Evolutionary conservation across 2,329 filamentous ascomycete genomes (phyloP).

Genomic region (Alternaria angustiovoidea): DNA sequence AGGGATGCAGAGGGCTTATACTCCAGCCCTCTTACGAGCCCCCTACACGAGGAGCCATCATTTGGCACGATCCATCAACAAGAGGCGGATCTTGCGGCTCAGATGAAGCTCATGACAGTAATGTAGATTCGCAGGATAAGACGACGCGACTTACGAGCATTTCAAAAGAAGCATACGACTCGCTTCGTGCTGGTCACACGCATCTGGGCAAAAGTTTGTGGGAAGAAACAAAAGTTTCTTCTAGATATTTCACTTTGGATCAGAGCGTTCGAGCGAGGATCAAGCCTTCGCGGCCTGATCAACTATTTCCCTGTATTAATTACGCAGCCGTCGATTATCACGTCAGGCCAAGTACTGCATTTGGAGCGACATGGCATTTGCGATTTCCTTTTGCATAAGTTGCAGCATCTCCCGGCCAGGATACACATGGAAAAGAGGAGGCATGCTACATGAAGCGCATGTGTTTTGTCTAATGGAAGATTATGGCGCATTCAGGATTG

Average conservation of each 20-base stretch:
- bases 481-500: slow-evolving; percentile 18
- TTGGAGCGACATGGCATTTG: slow-evolving; percentile 45
- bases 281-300: slow-evolving; percentile 24
- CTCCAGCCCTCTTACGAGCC: slow-evolving; percentile 52
- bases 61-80: slow-evolving; percentile 46
- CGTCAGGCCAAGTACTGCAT: slow-evolving; percentile 39
- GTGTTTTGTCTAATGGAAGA: slow-evolving; percentile 25
- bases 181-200: slow-evolving; percentile 25
- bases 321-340: slow-evolving; percentile 35
- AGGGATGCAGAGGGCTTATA: slow-evolving; percentile 59
- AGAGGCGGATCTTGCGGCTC: slow-evolving; percentile 45
- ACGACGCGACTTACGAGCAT: slow-evolving; percentile 23
- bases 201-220: slow-evolving; percentile 29
- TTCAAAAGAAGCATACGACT: slow-evolving; percentile 6
- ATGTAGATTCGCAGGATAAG: slow-evolving; percentile 43
- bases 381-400: slow-evolving; percentile 36
- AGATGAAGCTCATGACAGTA: slow-evolving; percentile 54
- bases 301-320: slow-evolving; percentile 42
- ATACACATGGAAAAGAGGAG: slow-evolving; percentile 29
- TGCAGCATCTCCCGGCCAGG: slow-evolving; percentile 28
- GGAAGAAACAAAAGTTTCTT: slow-evolving; percentile 36
- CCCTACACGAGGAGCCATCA: slow-evolving; percentile 47
- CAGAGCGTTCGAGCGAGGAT: slow-evolving; percentile 42
- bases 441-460: slow-evolving; percentile 17
- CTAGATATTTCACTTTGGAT: slow-evolving; percentile 43